phyloP scores from a whole-genome alignment of 2,329 filamentous ascomycete species.

The Gremmenia infestans region DNA sequence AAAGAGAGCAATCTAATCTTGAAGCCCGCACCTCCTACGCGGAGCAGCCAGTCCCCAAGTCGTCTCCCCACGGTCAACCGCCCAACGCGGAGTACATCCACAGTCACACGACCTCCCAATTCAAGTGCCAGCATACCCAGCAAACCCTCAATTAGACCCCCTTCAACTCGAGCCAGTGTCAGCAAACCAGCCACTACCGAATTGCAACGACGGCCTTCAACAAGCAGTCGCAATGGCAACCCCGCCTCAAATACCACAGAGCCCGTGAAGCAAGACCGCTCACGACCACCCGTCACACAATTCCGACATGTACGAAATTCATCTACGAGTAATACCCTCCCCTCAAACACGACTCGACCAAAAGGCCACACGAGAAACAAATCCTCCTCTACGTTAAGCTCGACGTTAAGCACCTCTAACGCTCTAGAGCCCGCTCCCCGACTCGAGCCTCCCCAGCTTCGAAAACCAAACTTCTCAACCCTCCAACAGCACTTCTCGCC shows the following conservation, averaged over 20 bases:
- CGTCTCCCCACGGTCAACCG: conserved; percentile 28
- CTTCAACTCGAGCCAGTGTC: conserved; percentile 18
- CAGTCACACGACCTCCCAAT: conserved; percentile 21
- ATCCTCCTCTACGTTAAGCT: conserved; percentile 19
- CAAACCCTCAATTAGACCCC: conserved; percentile 25
- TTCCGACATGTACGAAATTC: conserved; percentile 26
- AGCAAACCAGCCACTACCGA: conserved; percentile 16
- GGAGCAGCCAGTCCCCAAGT: conserved; percentile 27
- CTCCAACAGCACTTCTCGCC: conserved; percentile 65
- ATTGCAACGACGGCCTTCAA: conserved; percentile 23
- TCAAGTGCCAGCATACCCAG: conserved; percentile 16
- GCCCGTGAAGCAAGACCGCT: conserved; percentile 27
- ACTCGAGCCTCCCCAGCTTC: conserved; percentile 14
- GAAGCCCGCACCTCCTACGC: conserved; percentile 6
- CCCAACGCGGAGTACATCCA: conserved; percentile 17
- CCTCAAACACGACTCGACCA: conserved; percentile 5
- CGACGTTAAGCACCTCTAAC: conserved; percentile 15
- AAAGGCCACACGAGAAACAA: conserved; percentile 24
- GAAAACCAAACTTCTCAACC: conserved; percentile 46
- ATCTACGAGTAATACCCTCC: conserved; percentile 18
- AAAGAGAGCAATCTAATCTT: conserved; percentile 4
- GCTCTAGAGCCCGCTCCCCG: conserved; percentile 8
- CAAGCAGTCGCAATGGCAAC: conserved; percentile 6
- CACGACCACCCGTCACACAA: conserved; percentile 22
- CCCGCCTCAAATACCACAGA: conserved; percentile 9